Conservation (phyloP, 148 eudicot genomes). For the Rhododendron mucronatum region DNA sequence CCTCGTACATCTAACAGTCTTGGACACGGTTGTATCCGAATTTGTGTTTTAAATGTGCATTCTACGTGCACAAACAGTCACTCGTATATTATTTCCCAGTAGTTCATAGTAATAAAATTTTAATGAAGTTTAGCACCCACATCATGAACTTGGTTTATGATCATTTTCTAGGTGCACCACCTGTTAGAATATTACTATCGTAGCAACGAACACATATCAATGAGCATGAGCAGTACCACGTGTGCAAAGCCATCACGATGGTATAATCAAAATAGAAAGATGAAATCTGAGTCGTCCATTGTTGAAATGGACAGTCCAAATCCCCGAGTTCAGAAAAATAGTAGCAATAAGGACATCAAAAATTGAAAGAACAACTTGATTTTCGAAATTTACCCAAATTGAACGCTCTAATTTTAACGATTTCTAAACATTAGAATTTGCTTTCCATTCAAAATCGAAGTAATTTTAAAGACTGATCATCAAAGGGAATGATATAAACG, state of each 20-base stretch:
- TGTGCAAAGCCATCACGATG: too few species aligned
- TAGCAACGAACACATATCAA: background rate
- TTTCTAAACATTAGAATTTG: background rate
- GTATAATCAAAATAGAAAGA: background rate
- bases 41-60: background rate
- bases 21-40: background rate
- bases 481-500: background rate
- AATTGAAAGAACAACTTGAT: background rate
- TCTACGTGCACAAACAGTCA: background rate
- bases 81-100: too few species aligned
- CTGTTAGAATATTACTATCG: background rate
- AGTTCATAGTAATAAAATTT: background rate
- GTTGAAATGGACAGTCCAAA: too few species aligned
- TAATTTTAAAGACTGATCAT: background rate
- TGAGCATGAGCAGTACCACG: too few species aligned
- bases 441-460: conserved; percentile 2
- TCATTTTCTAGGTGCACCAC: too few species aligned
- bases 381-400: background rate
- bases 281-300: background rate
- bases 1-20: background rate
- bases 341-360: background rate
- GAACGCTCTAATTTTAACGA: too few species aligned
- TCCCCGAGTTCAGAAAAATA: too few species aligned
- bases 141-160: too few species aligned
- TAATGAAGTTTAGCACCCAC: background rate